phyloP scores from a whole-genome alignment of 129 eudicot species.

The Flaveria trinervia region DNA sequence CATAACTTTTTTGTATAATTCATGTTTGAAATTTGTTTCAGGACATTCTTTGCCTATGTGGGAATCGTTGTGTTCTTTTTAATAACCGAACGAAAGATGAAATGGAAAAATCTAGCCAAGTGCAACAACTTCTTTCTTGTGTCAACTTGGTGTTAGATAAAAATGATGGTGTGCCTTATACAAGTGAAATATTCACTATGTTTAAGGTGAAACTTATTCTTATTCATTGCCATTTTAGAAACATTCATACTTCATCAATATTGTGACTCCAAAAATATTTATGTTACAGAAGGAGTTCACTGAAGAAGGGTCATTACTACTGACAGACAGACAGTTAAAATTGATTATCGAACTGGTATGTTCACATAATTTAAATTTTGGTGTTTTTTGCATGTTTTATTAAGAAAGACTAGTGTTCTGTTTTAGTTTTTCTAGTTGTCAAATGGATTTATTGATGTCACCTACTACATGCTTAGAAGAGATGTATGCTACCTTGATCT shows the following conservation, averaged over 20 bases:
- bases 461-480: no score
- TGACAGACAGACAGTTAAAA: background rate
- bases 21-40: slow-evolving; percentile 10
- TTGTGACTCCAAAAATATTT: background rate
- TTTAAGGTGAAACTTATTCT: slow-evolving; percentile 20
- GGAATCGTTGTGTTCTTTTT: slow-evolving; percentile 56
- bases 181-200: slow-evolving; percentile 39
- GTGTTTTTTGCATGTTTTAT: background rate
- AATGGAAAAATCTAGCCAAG: slow-evolving; percentile 39
- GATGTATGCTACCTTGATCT: background rate
- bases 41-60: slow-evolving; percentile 54
- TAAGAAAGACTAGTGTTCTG: background rate
- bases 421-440: no score
- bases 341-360: background rate
- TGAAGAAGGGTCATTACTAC: background rate
- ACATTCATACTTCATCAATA: background rate
- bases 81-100: slow-evolving; percentile 58
- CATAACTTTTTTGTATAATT: no score
- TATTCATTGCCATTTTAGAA: background rate
- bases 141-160: slow-evolving; percentile 45
- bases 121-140: slow-evolving; percentile 46
- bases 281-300: background rate
- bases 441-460: background rate
- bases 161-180: slow-evolving; percentile 60
- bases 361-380: background rate